These are phyloP conservation scores for Leucocoprinus leucothites DNA, from an alignment of 768 basidiomycete genomes.

Conservation along the genomic window DNA sequence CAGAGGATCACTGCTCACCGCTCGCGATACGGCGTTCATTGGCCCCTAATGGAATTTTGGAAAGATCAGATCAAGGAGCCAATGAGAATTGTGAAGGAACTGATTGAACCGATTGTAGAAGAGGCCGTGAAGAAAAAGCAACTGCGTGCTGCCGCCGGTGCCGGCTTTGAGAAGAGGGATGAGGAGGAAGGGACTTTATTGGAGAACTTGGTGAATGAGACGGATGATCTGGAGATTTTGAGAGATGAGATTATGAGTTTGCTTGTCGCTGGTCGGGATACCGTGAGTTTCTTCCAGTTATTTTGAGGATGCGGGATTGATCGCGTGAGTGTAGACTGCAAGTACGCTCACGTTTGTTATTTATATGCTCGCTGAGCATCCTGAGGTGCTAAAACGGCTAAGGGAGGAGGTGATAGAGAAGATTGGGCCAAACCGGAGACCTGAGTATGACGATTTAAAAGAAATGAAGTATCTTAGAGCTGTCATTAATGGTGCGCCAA, in stretches of 20 bases:
- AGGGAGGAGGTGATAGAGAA: slow-evolving; percentile 38
- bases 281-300: slow-evolving; percentile 21
- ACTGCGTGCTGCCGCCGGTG: slow-evolving; percentile 12
- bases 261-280: slow-evolving; percentile 42
- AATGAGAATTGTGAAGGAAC: slow-evolving; percentile 39
- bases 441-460: slow-evolving; percentile 38
- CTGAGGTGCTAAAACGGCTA: slow-evolving; percentile 33
- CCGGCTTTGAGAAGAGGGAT: slow-evolving; percentile 6
- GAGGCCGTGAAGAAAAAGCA: slow-evolving; percentile 35
- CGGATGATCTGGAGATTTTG: slow-evolving; percentile 36
- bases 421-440: slow-evolving; percentile 31
- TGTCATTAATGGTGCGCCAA: slow-evolving; percentile 36
- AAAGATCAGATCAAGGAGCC: slow-evolving; percentile 33
- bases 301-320: neutral
- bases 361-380: slow-evolving; percentile 46
- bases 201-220: slow-evolving; percentile 40
- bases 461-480: slow-evolving; percentile 43
- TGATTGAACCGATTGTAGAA: slow-evolving; percentile 45
- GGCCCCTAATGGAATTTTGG: slow-evolving; percentile 46
- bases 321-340: slow-evolving; percentile 40
- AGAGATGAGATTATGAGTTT: slow-evolving; percentile 42
- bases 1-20: slow-evolving; percentile 31
- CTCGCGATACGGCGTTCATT: slow-evolving; percentile 33
- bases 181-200: slow-evolving; percentile 35
- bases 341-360: slow-evolving; percentile 39